Evolutionary conservation across 331 rosid species (phyloP).

Genomic region (Saraca asoca): DNA sequence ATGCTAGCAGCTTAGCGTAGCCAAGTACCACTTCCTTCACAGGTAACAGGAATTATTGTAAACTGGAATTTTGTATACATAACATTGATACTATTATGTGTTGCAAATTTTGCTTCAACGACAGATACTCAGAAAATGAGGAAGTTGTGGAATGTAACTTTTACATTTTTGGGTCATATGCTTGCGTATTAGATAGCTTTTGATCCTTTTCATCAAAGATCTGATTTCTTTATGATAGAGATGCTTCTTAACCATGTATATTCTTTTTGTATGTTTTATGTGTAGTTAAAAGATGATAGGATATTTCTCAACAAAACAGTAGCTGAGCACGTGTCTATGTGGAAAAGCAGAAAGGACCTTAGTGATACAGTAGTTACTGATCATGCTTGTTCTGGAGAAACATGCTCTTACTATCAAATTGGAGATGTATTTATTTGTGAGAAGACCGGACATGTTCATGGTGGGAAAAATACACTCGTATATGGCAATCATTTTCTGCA

Average conservation of each 20-base stretch:
- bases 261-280: slow-evolving; percentile 16
- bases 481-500: slow-evolving; percentile 17
- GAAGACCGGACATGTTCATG: slow-evolving; percentile 95
- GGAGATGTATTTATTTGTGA: slow-evolving; percentile 94
- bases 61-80: slow-evolving; percentile 13
- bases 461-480: slow-evolving; percentile 55
- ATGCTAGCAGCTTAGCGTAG: slow-evolving; percentile 95
- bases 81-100: too few relatives aligned
- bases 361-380: slow-evolving; percentile 68
- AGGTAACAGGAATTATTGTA: slow-evolving; percentile 50
- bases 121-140: too few relatives aligned
- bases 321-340: slow-evolving; percentile 85
- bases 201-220: too few relatives aligned
- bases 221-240: not conserved
- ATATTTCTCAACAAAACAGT: slow-evolving; percentile 84
- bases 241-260: slow-evolving; percentile 14
- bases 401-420: slow-evolving; percentile 82
- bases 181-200: too few relatives aligned
- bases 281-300: slow-evolving; percentile 77
- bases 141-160: too few relatives aligned
- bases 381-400: slow-evolving; percentile 90
- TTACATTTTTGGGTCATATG: too few relatives aligned
- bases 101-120: too few relatives aligned
- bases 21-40: slow-evolving; percentile 91
- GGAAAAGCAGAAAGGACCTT: slow-evolving; percentile 87